Evolutionary conservation across 2,329 filamentous ascomycete genomes (phyloP).

Genomic region (Hypoxylon sp.): DNA sequence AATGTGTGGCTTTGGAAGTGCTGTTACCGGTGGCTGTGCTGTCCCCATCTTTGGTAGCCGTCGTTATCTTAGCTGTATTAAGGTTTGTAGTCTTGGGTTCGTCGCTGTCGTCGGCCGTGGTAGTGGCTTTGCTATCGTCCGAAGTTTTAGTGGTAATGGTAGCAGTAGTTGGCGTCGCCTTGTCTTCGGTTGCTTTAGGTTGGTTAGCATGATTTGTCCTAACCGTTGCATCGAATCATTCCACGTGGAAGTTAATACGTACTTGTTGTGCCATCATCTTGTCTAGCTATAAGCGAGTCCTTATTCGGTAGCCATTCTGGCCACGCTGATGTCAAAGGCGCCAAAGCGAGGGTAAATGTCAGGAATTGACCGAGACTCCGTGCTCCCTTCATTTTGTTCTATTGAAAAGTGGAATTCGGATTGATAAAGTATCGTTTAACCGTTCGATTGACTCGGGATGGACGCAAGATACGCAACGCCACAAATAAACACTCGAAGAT

Average conservation of each 20-base stretch:
- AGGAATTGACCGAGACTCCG: conserved; percentile 56
- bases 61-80: conserved; percentile 51
- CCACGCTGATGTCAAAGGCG: conserved; percentile 64
- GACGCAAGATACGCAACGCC: conserved; percentile 22
- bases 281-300: conserved; percentile 62
- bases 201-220: conserved; percentile 18
- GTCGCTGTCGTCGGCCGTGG: conserved; percentile 22
- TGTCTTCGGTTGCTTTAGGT: conserved; percentile 25
- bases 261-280: conserved; percentile 48
- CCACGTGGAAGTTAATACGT: conserved; percentile 27
- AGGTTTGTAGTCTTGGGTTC: conserved; percentile 49
- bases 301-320: conserved; percentile 63
- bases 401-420: conserved; percentile 41
- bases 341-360: conserved; percentile 61
- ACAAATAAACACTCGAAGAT: conserved; percentile 19
- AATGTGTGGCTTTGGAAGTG: conserved; percentile 46
- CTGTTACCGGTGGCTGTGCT: conserved; percentile 42
- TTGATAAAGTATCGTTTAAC: conserved; percentile 17
- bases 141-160: conserved; percentile 32
- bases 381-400: conserved; percentile 59
- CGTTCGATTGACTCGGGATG: conserved; percentile 22
- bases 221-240: not conserved
- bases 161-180: conserved; percentile 34
- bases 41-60: conserved; percentile 42
- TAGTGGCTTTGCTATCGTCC: conserved; percentile 17